Conservation (phyloP, 2,329 filamentous ascomycete genomes). For the Aspergillus jensenii region DNA sequence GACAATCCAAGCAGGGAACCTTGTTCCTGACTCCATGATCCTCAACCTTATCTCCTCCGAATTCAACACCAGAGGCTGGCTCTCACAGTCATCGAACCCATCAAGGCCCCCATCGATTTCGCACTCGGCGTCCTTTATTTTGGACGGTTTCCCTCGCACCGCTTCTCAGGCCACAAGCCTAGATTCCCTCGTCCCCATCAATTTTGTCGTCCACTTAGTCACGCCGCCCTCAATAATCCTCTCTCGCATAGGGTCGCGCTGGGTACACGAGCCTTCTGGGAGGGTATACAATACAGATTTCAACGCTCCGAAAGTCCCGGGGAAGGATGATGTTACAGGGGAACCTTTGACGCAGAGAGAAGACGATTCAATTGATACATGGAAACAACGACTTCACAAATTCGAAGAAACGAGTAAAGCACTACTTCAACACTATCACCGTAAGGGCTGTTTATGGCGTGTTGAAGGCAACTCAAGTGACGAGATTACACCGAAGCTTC, state of each 20-base stretch:
- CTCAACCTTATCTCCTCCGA: constrained; percentile 89
- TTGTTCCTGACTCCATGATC: constrained; percentile 92
- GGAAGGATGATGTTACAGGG: constrained; percentile 86
- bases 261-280: constrained; percentile 89
- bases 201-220: constrained; percentile 82
- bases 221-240: constrained; percentile 86
- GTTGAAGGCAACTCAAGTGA: constrained; percentile 88
- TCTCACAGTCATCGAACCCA: constrained; percentile 46
- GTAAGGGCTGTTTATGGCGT: constrained; percentile 79
- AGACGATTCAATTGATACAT: constrained; percentile 86
- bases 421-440: constrained; percentile 84
- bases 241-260: constrained; percentile 84
- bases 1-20: constrained; percentile 80
- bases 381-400: constrained; percentile 73
- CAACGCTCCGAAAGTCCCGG: constrained; percentile 76
- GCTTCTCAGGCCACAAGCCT: constrained; percentile 74
- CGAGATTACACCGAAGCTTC: constrained; percentile 90
- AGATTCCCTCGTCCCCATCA: constrained; percentile 85
- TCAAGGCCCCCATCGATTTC: constrained; percentile 53
- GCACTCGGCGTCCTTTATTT: constrained; percentile 82
- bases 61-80: constrained; percentile 81
- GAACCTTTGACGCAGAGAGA: constrained; percentile 77
- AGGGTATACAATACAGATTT: constrained; percentile 95
- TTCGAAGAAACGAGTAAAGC: constrained; percentile 86
- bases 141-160: constrained; percentile 94